Evolutionary conservation across 192 early-diverging fungal species (phyloP).

Genomic region (Linnemannia elongata): DNA sequence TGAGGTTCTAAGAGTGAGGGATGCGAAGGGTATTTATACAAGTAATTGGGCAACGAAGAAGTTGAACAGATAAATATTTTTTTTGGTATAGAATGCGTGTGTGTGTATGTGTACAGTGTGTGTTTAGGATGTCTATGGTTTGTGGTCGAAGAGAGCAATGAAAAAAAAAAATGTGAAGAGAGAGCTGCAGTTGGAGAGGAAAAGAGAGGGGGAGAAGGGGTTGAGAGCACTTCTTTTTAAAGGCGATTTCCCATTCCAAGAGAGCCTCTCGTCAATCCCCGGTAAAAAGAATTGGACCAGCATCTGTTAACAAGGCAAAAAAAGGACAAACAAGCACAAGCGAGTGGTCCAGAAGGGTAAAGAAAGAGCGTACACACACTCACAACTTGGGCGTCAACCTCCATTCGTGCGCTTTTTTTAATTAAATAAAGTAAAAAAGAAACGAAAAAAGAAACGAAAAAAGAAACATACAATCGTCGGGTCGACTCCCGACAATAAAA

Average conservation of each 20-base stretch:
- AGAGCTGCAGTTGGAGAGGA: neutral
- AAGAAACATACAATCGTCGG: neutral
- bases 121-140: neutral
- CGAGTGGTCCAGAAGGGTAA: neutral
- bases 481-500: neutral
- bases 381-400: neutral
- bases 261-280: neutral
- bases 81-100: neutral
- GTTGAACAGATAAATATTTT: neutral
- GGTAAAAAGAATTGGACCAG: neutral
- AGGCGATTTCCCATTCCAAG: neutral
- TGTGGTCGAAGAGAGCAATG: slow-evolving; percentile 4
- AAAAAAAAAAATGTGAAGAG: slow-evolving; percentile 5
- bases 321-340: neutral
- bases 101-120: neutral
- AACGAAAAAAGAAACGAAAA: slow-evolving; percentile 3
- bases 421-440: slow-evolving; percentile 7
- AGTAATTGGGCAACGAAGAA: neutral
- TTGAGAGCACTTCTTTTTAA: slow-evolving; percentile 25
- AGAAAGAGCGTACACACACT: neutral
- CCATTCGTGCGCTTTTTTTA: neutral
- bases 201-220: neutral
- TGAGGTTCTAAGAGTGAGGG: neutral
- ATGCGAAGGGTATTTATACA: slow-evolving; percentile 23
- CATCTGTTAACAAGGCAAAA: neutral